Evolutionary conservation across 305 asterid genomes (phyloP), one percentile per base, ranked within the genome.

Genomic region (Fraxinus dipetala): DNA sequence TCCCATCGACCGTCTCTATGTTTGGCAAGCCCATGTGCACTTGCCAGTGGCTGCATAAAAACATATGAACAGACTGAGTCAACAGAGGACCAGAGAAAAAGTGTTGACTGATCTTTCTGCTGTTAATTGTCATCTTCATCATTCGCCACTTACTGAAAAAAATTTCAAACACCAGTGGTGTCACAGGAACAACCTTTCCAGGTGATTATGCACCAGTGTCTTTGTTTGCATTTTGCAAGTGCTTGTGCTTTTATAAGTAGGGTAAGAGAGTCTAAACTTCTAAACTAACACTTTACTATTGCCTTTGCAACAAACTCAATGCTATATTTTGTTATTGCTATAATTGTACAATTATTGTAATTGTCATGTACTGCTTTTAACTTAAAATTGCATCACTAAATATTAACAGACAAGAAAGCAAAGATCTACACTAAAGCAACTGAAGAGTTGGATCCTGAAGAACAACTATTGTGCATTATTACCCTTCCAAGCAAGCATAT

Each of bases 1-100:
- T 96, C 99, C 99, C 99, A 96, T 61, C 99, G 98, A 87, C 99
- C 99, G 90, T 96, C 99, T 89, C 98, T 93, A 86, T 96, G 98
- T 86, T 96, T 96, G 35, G 99, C 99, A 72, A 96, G 98, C 24
- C 99, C 98, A 86, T 94, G 95, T 76, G 99, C 99, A 87, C 99
- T 93, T 83, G 97, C 93, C 75, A 96, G 89, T 13, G 99, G 98
- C 99, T 96, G 91, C 87, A 89, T 48, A 74, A 56, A 51, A 83
- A 48, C 81, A 84, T 77, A 76, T 20, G 28, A 72, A 83, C 4
- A 82, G 24, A 63, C 43, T 43, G 35, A 20, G 65, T 84, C 79
- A 81, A 11, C 43, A 31, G 82, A 72, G 28, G 76, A 84, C 22
- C 75, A 14, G 45, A 24, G 69, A 80, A 75, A 79, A 73, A 2